Evolutionary conservation across 345 rosid species (phyloP).

Genomic region (Pelargonium nanum): DNA sequence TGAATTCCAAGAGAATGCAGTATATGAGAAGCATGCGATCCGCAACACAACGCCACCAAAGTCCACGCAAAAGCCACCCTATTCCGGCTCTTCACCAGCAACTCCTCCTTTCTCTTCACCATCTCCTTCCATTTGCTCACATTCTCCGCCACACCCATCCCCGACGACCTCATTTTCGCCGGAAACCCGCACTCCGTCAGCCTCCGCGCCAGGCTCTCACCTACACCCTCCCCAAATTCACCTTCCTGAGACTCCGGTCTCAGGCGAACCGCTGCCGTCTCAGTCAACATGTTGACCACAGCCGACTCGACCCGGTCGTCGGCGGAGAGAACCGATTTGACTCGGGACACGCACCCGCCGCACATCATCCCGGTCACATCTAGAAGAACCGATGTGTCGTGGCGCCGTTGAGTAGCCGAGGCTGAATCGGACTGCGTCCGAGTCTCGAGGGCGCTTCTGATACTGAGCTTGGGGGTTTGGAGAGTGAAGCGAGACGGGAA

Average conservation of each 20-base stretch:
- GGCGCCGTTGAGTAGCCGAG: background rate
- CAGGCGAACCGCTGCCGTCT: constrained; percentile 71
- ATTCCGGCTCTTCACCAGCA: constrained; percentile 62
- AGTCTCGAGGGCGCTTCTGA: constrained; percentile 43
- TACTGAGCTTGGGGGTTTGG: constrained; percentile 15
- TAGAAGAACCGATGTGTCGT: constrained; percentile 46
- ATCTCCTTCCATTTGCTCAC: constrained; percentile 75
- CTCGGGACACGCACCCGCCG: constrained; percentile 84
- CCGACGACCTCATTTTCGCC: constrained; percentile 65
- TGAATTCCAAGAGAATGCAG: constrained; percentile 85
- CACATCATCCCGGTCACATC: constrained; percentile 91
- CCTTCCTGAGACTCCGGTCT: constrained; percentile 24
- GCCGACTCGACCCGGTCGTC: constrained; percentile 78
- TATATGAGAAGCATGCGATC: constrained; percentile 81
- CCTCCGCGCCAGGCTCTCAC: constrained; percentile 56
- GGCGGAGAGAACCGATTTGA: constrained; percentile 55
- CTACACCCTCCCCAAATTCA: constrained; percentile 23
- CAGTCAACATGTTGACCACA: constrained; percentile 82
- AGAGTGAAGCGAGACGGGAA: constrained; percentile 13
- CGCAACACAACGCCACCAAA: constrained; percentile 87
- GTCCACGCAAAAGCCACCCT: constrained; percentile 93
- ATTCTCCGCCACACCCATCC: constrained; percentile 62
- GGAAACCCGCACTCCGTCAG: constrained; percentile 79
- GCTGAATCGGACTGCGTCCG: constrained; percentile 18
- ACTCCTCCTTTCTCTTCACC: constrained; percentile 67